phyloP scores from a whole-genome alignment of 306 rosid species.

The Vigna hirtella region DNA sequence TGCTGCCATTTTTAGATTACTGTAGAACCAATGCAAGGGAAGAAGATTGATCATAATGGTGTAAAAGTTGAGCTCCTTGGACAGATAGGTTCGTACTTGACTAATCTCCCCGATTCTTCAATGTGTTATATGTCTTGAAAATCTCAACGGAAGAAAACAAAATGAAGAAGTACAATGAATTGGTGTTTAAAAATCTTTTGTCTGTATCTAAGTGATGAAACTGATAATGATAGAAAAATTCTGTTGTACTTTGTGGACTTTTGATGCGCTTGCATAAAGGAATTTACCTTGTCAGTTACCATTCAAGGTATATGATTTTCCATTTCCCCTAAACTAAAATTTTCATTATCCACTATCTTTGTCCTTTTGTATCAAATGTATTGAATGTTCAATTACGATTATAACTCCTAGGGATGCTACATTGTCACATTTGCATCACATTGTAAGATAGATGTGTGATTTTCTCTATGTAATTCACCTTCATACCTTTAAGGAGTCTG shows the following conservation, averaged over 20 bases:
- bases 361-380: not conserved
- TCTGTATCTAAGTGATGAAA: not conserved
- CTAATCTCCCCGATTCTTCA: constrained; percentile 18
- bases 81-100: constrained; percentile 79
- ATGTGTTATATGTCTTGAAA: constrained; percentile 22
- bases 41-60: constrained; percentile 96
- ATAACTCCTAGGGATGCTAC: not conserved
- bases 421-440: not conserved
- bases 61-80: constrained; percentile 97
- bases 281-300: constrained; percentile 5
- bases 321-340: not conserved
- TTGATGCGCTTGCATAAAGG: not conserved
- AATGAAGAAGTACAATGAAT: not conserved
- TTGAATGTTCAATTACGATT: not conserved
- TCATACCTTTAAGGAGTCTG: not conserved
- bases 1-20: constrained; percentile 64
- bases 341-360: not conserved
- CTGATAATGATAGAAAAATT: constrained; percentile 1
- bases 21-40: constrained; percentile 94
- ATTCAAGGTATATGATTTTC: not conserved
- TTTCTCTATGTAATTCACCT: constrained; percentile 5
- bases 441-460: not conserved
- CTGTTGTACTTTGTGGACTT: not conserved
- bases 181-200: constrained; percentile 15
- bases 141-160: not conserved